Evolutionary conservation across 306 rosid species (phyloP), one percentile per base, ranked within the genome.

Genomic region (Gleditsia sinensis): DNA sequence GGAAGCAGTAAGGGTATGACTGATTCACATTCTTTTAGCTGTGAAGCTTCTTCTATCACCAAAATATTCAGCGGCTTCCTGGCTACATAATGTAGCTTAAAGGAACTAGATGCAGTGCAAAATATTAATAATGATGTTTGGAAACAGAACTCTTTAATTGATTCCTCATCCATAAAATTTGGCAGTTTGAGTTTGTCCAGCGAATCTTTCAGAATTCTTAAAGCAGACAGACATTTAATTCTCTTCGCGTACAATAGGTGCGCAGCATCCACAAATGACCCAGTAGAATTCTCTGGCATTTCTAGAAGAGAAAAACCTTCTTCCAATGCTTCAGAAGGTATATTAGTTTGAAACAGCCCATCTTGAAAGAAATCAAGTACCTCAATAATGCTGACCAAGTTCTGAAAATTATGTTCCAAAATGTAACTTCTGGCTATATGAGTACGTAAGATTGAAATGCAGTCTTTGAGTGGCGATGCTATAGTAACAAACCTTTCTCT

Each of bases 1-100:
- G 75, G 86, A 80, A 92, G 87, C 48, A 76, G 96, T 12, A 92
- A 64, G 49, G 96, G 89, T 61, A 90, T 92, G 24, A 75, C 16
- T 32, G 96, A 92, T 68, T 92, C 97, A 8, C 96, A 90, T 81
- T 90, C 97, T 67, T 77, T 90, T 53, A 92, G 30, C 23, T 90
- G 96, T 23, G 96, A 94, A 40, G 96, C 97, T 86, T 92, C 97
- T 54, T 92, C 97, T 71, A 92, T 85, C 21, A 89, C 88, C 59
- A 92, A 77, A 74, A 88, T 14, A 5, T 69, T 40, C 12, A 86
- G 72, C 5, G 96, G 90, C 17, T 70, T 11, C 75, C 86, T 87
- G 32, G 0, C 14, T 69, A 83, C 77, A 9, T 77, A 72, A 57
- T 85, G 88, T 20, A 92, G 75, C 81, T 77, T 78, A 76, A 25